phyloP scores from a whole-genome alignment of 2,329 filamentous ascomycete genomes.

The Aureobasidium melanogenum region DNA sequence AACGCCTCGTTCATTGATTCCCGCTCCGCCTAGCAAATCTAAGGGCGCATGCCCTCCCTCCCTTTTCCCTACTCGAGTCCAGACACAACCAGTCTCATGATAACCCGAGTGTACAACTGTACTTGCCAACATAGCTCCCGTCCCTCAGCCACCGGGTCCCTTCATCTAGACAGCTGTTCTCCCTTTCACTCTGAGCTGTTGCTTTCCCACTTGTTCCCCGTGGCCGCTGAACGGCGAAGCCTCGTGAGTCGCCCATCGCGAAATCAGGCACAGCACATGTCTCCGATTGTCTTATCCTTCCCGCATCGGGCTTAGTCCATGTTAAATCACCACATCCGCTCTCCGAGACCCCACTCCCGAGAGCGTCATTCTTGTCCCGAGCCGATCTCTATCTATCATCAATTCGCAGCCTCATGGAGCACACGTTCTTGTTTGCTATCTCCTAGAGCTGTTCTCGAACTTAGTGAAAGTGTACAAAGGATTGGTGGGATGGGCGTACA shows the following conservation, averaged over 20 bases:
- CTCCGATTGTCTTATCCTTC: conserved; percentile 1
- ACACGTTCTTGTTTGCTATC: background rate
- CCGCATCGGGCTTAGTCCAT: background rate
- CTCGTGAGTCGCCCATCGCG: conserved; percentile 3
- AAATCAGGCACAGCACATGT: conserved; percentile 12
- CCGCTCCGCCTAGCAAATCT: conserved; percentile 5
- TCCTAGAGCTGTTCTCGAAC: background rate
- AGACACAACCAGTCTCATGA: conserved; percentile 7
- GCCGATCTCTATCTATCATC: conserved; percentile 4
- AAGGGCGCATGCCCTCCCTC: conserved; percentile 5
- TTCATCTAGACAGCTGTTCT: background rate
- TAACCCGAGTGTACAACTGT: background rate
- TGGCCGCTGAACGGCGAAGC: conserved; percentile 7
- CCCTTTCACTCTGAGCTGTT: background rate
- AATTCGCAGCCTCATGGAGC: background rate
- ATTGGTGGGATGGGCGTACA: background rate
- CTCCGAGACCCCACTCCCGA: conserved; percentile 8
- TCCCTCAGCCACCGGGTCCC: background rate
- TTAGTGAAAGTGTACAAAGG: background rate
- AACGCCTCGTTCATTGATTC: conserved; percentile 11
- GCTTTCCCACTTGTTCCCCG: background rate
- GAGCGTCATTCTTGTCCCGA: conserved; percentile 8
- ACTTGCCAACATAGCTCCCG: background rate
- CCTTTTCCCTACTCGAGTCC: background rate
- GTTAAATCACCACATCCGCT: background rate